These are phyloP conservation scores for Funneliformis caledonium DNA, from an alignment of 371 early-diverging fungal species.

Conservation along the genomic window DNA sequence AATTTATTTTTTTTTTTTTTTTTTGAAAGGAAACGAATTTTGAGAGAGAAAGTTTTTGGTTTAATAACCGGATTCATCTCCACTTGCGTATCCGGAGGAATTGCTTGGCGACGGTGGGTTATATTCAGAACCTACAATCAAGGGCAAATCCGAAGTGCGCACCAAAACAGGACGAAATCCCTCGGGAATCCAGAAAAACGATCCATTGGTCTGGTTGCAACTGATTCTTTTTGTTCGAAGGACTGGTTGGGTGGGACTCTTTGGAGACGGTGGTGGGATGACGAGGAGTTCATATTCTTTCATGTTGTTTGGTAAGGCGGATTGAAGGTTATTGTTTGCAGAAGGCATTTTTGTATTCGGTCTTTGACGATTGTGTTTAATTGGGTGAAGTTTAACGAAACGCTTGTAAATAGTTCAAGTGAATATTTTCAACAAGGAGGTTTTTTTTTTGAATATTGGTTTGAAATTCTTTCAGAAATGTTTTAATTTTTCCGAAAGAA, in stretches of 20 bases:
- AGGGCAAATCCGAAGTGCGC: conserved; percentile 25
- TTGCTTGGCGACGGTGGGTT: background rate
- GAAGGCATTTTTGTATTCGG: background rate
- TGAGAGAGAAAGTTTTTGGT: background rate
- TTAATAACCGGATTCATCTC: background rate
- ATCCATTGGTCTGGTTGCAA: conserved; percentile 11
- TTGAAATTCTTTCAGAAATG: too few species aligned
- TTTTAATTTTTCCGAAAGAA: too few species aligned
- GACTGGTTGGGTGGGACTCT: background rate
- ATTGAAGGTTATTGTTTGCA: background rate
- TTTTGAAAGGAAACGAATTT: background rate
- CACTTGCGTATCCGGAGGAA: background rate
- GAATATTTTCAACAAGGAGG: too few species aligned
- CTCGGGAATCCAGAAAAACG: conserved; percentile 28
- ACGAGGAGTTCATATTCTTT: background rate
- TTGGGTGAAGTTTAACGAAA: background rate
- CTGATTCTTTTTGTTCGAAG: conserved; percentile 16
- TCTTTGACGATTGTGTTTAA: background rate
- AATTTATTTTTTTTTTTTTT: too few species aligned
- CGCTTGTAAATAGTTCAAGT: too few species aligned
- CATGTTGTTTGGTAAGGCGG: background rate
- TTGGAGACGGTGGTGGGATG: conserved; percentile 13
- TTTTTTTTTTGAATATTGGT: too few species aligned
- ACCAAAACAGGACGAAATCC: conserved; percentile 33
- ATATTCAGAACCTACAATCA: conserved; percentile 30